A percentile compares a stretch with the other conserved stretches of the same genome.
These are phyloP conservation scores for Alopecurus myosuroides DNA, from an alignment of 176 grass and related monocot genomes.

Conservation along the genomic window DNA sequence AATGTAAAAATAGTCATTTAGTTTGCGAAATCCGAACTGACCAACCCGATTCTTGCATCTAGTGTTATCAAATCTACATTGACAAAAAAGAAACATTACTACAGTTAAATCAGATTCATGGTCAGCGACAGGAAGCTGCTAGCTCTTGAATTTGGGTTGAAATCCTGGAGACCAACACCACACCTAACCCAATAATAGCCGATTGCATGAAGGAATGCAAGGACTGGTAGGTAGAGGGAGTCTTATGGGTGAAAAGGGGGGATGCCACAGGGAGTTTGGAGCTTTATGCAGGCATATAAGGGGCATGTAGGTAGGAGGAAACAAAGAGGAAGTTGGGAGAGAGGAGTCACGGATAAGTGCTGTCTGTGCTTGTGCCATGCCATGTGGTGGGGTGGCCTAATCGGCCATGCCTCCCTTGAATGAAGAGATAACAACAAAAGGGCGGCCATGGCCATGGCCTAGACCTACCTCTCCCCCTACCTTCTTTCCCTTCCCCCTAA, in stretches of 20 bases:
- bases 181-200: constrained; percentile 30
- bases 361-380: constrained; percentile 11
- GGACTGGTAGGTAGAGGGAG: constrained; percentile 49
- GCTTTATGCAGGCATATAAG: constrained; percentile 45
- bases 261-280: constrained; percentile 29
- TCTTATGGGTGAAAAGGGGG: constrained; percentile 30
- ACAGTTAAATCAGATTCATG: constrained; percentile 3
- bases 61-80: background rate
- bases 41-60: background rate
- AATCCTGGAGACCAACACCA: constrained; percentile 31
- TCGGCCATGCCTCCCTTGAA: background rate
- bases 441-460: background rate
- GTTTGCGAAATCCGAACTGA: background rate
- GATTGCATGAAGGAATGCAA: constrained; percentile 26
- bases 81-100: background rate
- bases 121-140: constrained; percentile 10
- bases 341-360: constrained; percentile 34
- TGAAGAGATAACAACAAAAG: constrained; percentile 31
- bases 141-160: constrained; percentile 35
- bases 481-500: constrained; percentile 37
- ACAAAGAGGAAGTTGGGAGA: constrained; percentile 39
- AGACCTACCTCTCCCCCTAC: constrained; percentile 45
- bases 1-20: background rate
- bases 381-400: constrained; percentile 39
- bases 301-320: constrained; percentile 36